A percentile compares a stretch with the other conserved stretches of the same genome.
Evolutionary conservation across 2,329 filamentous ascomycete species (phyloP).

Genomic region (Purpureocillium lavendulum): DNA sequence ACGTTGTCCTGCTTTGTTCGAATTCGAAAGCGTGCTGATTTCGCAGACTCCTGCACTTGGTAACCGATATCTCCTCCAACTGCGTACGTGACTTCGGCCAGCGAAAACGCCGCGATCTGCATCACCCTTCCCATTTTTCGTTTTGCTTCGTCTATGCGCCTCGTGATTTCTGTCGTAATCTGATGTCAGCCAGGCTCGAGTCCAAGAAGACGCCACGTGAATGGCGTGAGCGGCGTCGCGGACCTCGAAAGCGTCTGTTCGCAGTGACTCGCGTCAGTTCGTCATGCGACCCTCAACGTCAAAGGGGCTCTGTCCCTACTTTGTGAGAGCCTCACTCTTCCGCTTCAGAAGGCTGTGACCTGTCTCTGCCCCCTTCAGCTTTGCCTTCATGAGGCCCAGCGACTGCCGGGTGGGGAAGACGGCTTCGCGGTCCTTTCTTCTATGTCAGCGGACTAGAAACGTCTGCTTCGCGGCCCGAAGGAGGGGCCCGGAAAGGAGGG

Average conservation of each 20-base stretch:
- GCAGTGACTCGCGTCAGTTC: conserved; percentile 3
- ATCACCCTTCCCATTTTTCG: conserved; percentile 99
- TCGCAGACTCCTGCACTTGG: conserved; percentile 94
- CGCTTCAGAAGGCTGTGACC: conserved; percentile 93
- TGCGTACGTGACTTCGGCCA: conserved; percentile 95
- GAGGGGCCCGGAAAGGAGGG: too few relatives aligned
- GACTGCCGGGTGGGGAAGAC: conserved; percentile 98
- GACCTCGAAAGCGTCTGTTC: conserved; percentile 80
- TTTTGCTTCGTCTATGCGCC: conserved; percentile 96
- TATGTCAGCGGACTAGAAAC: background rate
- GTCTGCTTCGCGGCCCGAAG: too few relatives aligned
- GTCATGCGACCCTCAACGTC: background rate
- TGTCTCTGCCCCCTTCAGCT: conserved; percentile 87
- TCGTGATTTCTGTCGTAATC: conserved; percentile 67
- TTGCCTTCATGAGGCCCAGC: conserved; percentile 92
- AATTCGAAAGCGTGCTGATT: conserved; percentile 84
- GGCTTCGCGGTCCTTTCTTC: conserved; percentile 72
- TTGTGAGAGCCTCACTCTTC: conserved; percentile 96
- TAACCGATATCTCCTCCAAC: conserved; percentile 93
- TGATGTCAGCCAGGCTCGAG: conserved; percentile 6
- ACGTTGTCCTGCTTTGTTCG: conserved; percentile 98
- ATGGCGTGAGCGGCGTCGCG: conserved; percentile 6
- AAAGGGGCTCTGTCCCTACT: conserved; percentile 59
- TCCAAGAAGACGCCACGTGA: background rate
- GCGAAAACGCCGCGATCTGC: conserved; percentile 96